Evolutionary conservation across 306 rosid species (phyloP).

Genomic region (Lupinus albus): DNA sequence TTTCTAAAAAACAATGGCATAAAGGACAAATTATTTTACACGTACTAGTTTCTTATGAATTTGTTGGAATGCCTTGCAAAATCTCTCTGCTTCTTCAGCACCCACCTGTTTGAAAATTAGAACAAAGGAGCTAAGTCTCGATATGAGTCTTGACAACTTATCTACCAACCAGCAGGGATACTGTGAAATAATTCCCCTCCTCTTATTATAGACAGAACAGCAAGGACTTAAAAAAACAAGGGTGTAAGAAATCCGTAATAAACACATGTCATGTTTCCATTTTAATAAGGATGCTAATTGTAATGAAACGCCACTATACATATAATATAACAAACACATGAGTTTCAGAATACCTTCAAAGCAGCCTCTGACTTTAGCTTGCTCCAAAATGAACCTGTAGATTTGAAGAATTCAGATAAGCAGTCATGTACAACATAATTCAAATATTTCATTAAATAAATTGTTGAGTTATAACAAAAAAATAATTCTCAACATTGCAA

Average conservation of each 20-base stretch:
- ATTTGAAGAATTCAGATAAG: slow-evolving; percentile 45
- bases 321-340: slow-evolving; percentile 3
- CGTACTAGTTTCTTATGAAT: slow-evolving; percentile 73
- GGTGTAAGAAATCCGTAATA: neutral
- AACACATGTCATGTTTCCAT: neutral
- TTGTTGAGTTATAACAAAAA: slow-evolving; percentile 26
- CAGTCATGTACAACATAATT: neutral
- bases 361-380: slow-evolving; percentile 74
- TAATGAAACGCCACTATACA: slow-evolving; percentile 11
- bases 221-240: neutral
- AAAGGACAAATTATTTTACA: slow-evolving; percentile 22
- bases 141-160: neutral
- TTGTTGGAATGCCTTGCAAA: slow-evolving; percentile 72
- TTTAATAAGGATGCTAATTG: slow-evolving; percentile 8
- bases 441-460: slow-evolving; percentile 7
- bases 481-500: slow-evolving; percentile 5
- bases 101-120: slow-evolving; percentile 60
- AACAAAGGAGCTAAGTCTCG: slow-evolving; percentile 36
- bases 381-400: slow-evolving; percentile 80
- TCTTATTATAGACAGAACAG: neutral
- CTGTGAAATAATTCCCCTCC: neutral
- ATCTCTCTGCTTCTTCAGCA: slow-evolving; percentile 67
- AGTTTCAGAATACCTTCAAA: slow-evolving; percentile 61
- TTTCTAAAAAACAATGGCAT: neutral
- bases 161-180: slow-evolving; percentile 24